Percentiles rank a stretch among this genome's conserved stretches.
These are phyloP conservation scores for Clavulina sp. DNA, from an alignment of 768 basidiomycete species.

Conservation along the genomic window DNA sequence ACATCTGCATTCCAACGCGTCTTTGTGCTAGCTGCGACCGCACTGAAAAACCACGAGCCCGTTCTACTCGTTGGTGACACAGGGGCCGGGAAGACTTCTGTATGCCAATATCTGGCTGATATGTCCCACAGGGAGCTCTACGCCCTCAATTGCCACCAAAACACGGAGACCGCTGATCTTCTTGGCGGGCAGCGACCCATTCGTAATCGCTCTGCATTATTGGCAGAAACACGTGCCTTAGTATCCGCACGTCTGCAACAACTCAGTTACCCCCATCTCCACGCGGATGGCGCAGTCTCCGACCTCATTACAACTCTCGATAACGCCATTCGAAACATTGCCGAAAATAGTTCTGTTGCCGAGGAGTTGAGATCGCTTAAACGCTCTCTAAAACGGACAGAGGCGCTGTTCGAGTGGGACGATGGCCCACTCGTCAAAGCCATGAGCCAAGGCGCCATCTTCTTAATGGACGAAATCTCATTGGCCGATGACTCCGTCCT, in stretches of 20 bases:
- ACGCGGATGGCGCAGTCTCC: slow-evolving; percentile 10
- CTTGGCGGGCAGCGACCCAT: slow-evolving; percentile 85
- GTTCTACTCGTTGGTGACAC: slow-evolving; percentile 94
- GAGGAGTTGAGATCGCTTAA: slow-evolving; percentile 26
- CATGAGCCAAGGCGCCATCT: slow-evolving; percentile 70
- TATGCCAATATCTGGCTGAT: slow-evolving; percentile 77
- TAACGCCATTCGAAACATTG: slow-evolving; percentile 13
- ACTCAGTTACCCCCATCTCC: not conserved
- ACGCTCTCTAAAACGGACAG: slow-evolving; percentile 30
- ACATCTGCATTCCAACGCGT: slow-evolving; percentile 84
- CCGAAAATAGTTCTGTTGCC: slow-evolving; percentile 19
- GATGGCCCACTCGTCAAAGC: slow-evolving; percentile 92
- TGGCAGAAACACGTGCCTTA: slow-evolving; percentile 29
- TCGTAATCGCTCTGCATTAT: slow-evolving; percentile 46
- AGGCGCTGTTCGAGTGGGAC: slow-evolving; percentile 90
- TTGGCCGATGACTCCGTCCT: slow-evolving; percentile 96
- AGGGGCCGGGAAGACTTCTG: slow-evolving; percentile 92
- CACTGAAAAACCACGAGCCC: slow-evolving; percentile 80
- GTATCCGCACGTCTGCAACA: slow-evolving; percentile 14
- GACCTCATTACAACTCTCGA: slow-evolving; percentile 12
- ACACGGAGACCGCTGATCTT: slow-evolving; percentile 93
- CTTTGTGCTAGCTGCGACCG: slow-evolving; percentile 69
- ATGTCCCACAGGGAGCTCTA: slow-evolving; percentile 41
- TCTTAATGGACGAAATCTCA: slow-evolving; percentile 92
- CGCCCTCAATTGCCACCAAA: slow-evolving; percentile 88